Base-by-base conservation (phyloP, 1,284 basidiomycete species). In the Xerocomus nothofagi region DNA sequence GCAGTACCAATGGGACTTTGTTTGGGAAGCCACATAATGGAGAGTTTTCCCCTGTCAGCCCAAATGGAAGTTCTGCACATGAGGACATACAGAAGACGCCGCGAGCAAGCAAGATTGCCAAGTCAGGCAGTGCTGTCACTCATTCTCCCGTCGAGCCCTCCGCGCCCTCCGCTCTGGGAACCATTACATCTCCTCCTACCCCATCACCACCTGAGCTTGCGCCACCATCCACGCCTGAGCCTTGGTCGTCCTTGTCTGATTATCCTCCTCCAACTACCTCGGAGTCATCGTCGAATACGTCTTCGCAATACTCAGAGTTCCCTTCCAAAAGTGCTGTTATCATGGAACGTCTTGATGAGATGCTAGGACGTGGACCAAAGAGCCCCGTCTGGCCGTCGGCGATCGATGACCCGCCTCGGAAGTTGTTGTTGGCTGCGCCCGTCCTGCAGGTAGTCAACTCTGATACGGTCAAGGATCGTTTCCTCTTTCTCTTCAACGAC, bases 401-500 rank as follows among this genome's bases (percentile, higher is more conserved):
- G 27, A 75, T 95, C 40, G 91, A 93, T 54, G 84, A 91, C 56
- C 92, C 94, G 47, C 92, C 94, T 17, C 80, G 96, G 36, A 92
- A 88, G 65, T 73, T 98, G 21, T 71, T 97, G 15, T 74, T 93
- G 33, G 87, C 88, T 3, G 88, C 89, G 6, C 89, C 93, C 2
- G 90, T 97, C 14, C 76, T 98, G 15, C 96, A 99, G 70, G 92
- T 98, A 6, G 93, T 93, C 61, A 94, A 94, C 70, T 79, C 86
- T 30, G 91, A 94, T 61, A 95, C 91, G 1, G 90, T 97, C 70
- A 98, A 99, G 68, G 94, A 98, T 65, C 86, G 96, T 9, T 95
- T 93, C 73, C 78, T 99, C 12, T 95, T 98, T 73, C 77, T 99
- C 20, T 99, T 99, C 78, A 91, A 78, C 65, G 97, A 99, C 67